Conservation (phyloP, 176 grass and related monocot genomes). For the Triticum dicoccoides region DNA sequence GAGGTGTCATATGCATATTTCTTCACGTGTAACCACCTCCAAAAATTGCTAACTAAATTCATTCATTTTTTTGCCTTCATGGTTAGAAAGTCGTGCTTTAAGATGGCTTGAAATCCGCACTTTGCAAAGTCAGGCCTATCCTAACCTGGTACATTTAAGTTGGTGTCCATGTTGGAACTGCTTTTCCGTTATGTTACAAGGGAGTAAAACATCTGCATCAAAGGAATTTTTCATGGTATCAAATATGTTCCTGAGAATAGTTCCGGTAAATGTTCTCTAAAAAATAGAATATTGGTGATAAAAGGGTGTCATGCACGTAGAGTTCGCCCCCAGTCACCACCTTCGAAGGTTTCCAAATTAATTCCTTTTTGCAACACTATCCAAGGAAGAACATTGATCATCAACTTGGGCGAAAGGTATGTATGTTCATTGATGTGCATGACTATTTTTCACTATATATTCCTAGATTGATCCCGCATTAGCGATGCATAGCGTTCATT, state of each 20-base stretch:
- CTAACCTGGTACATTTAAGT: no score
- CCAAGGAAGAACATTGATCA: not conserved
- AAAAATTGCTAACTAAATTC: not conserved
- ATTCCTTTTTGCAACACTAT: not conserved
- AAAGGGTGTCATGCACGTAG: not conserved
- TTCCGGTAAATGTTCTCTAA: not conserved
- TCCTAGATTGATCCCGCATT: not conserved
- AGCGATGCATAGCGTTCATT: not conserved
- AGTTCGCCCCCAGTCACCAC: not conserved
- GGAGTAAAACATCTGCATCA: no score
- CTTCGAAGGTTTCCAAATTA: not conserved
- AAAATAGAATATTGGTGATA: not conserved
- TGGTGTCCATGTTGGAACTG: not conserved
- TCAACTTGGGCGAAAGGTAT: conserved; percentile 14
- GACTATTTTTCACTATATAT: not conserved
- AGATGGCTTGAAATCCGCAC: not conserved
- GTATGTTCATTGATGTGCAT: not conserved
- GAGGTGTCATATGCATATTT: not conserved
- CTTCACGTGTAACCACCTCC: not conserved
- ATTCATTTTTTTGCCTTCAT: not conserved
- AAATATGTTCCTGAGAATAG: not conserved
- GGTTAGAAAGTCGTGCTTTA: not conserved
- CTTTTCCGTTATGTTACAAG: not conserved
- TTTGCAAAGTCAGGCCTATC: no score
- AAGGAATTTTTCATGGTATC: not conserved